phyloP scores from a whole-genome alignment of 2,329 filamentous ascomycete species.

The Calonectria crousiana region DNA sequence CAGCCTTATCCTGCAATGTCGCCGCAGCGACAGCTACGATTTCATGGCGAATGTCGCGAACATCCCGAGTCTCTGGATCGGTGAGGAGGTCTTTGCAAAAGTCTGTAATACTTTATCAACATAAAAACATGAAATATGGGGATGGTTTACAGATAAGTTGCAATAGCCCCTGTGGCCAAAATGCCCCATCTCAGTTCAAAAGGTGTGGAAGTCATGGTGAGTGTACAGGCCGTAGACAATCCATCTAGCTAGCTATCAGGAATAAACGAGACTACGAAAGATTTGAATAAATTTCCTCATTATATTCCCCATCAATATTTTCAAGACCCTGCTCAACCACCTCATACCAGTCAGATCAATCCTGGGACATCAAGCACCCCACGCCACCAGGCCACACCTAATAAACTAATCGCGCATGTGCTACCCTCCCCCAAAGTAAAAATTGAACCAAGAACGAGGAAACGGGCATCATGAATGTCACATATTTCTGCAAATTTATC shows the following conservation, averaged over 20 bases:
- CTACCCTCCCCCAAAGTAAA: background rate
- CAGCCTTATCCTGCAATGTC: background rate
- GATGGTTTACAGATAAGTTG: background rate
- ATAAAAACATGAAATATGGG: background rate
- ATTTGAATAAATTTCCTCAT: background rate
- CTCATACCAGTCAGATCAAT: background rate
- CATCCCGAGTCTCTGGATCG: background rate
- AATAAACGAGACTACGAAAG: no score
- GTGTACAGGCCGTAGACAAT: no score
- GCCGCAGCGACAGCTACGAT: background rate
- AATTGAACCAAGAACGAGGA: background rate
- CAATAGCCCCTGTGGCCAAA: background rate
- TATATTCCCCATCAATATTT: background rate
- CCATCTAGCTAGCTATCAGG: no score
- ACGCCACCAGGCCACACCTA: background rate
- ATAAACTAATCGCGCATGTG: background rate
- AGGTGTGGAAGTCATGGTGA: background rate
- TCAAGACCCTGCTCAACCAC: background rate
- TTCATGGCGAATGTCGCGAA: background rate
- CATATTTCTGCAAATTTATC: background rate
- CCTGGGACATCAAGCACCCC: background rate
- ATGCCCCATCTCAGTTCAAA: constrained; percentile 6
- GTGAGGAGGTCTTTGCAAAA: constrained; percentile 3
- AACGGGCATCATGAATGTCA: background rate
- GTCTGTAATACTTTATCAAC: background rate